Conservation (phyloP, 306 rosid genomes). For the Rosa persica region DNA sequence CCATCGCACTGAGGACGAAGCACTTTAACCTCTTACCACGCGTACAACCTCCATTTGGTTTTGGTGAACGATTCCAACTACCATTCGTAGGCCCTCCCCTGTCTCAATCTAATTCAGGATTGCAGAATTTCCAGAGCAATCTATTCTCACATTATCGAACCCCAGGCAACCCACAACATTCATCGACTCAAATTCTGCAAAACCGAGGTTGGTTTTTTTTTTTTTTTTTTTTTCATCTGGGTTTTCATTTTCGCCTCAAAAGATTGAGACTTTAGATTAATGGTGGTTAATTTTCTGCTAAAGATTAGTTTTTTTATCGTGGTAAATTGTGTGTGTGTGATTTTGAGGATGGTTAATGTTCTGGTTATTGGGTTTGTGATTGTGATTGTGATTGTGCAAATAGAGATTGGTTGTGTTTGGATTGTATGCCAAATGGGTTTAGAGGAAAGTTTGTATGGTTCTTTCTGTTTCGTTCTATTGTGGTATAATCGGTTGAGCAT, state of each 20-base stretch:
- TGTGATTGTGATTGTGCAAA: not conserved
- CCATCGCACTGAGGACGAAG: not conserved
- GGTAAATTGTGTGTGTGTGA: not conserved
- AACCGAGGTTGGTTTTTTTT: slow-evolving; percentile 30
- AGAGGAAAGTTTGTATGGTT: slow-evolving; percentile 4
- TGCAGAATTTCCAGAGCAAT: not conserved
- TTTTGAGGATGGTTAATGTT: too few species aligned
- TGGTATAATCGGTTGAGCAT: slow-evolving; percentile 16
- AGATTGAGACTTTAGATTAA: not conserved
- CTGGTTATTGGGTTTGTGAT: not conserved
- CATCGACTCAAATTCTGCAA: not conserved
- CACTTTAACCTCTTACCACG: slow-evolving; percentile 4
- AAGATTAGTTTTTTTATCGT: not conserved
- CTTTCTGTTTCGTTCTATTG: slow-evolving; percentile 15
- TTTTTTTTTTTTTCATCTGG: not conserved
- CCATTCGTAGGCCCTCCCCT: slow-evolving; percentile 17
- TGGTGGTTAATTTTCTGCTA: not conserved
- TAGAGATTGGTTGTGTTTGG: not conserved
- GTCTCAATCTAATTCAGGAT: not conserved
- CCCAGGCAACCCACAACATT: slow-evolving; percentile 20
- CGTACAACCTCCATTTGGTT: slow-evolving; percentile 23
- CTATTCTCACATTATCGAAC: not conserved
- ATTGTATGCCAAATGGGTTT: not conserved
- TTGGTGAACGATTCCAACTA: not conserved
- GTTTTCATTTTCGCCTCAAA: not conserved